Evolutionary conservation across 768 basidiomycete genomes (phyloP), one percentile per base, ranked within the genome.

Genomic region (Agaricus blazei): DNA sequence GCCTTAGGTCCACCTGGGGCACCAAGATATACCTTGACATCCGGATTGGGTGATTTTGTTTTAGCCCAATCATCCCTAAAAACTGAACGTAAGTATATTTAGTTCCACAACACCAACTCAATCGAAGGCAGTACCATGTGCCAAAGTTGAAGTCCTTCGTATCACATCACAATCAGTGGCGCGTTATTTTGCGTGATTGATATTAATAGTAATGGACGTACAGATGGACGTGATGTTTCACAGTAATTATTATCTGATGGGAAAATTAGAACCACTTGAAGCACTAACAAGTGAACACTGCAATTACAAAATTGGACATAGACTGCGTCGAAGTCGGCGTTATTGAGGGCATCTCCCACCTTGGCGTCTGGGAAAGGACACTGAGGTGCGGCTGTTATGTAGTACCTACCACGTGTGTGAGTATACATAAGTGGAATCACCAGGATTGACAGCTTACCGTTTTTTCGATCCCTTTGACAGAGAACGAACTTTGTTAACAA

Each of bases 321-420:
- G 55, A 89, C 70, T 1, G 84, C 84, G 65, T 89, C 87, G 59
- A 88, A 88, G 3, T 69, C 74, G 6, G 81, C 85, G 9, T 71
- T 72, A 63, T 84, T 78, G 57, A 89, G 68, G 31, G 82, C 80
- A 28, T 72, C 70, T n/a, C 83, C 80, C 2, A 89, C 67, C 59
- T 77, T 74, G 3, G 77, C 79, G 62, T 88, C 87, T 1, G 87
- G 86, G 74, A 81, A 88, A 1, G 84, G 83, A 63, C 86, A 88
- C 63, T 74, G 84, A 28, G 80, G 82, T 2, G 82, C 81, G 34
- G 75, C 83, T 26, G 83, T 83, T 47, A 87, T 68, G 63, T 82
- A 87, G 67, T 83, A 88, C 45, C 82, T 83, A 54, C 49, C 51
- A 34, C 2, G 43, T 12, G 31, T 26, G 36, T 53, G 46, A 51